Evolutionary conservation across 2,329 filamentous ascomycete genomes (phyloP).

Genomic region (Decorospora gaudefroyi): DNA sequence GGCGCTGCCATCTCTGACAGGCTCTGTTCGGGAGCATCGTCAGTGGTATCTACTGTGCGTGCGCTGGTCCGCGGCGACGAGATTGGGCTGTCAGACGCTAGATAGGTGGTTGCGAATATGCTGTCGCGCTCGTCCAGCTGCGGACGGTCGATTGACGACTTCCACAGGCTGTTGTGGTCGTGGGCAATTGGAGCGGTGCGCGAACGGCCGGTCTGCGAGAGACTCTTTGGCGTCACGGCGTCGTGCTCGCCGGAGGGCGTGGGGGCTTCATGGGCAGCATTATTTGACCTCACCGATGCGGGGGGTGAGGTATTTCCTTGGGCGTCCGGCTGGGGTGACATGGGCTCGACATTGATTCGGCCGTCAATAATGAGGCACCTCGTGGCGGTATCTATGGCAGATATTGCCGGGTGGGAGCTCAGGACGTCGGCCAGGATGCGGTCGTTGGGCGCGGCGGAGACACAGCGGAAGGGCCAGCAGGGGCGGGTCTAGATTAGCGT

Average conservation of each 20-base stretch:
- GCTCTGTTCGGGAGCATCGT: slow-evolving; percentile 38
- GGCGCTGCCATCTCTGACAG: slow-evolving; percentile 39
- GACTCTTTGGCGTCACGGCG: slow-evolving; percentile 39
- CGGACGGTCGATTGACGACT: slow-evolving; percentile 49
- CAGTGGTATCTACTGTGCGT: slow-evolving; percentile 19
- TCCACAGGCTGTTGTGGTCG: slow-evolving; percentile 43
- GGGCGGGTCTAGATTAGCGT: slow-evolving; percentile 21
- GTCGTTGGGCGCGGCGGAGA: slow-evolving; percentile 28
- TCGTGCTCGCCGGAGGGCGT: slow-evolving; percentile 22
- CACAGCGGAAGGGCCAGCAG: slow-evolving; percentile 28
- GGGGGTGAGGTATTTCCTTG: slow-evolving; percentile 48
- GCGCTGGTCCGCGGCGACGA: slow-evolving; percentile 44
- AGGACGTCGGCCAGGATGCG: slow-evolving; percentile 26
- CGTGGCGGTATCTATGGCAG: slow-evolving; percentile 44
- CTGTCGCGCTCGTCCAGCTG: slow-evolving; percentile 65
- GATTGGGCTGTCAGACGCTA: slow-evolving; percentile 56
- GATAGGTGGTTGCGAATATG: slow-evolving; percentile 67
- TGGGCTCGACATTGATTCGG: slow-evolving; percentile 52
- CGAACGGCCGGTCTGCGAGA: slow-evolving; percentile 47
- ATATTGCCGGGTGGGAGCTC: slow-evolving; percentile 35
- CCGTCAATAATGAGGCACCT: slow-evolving; percentile 33
- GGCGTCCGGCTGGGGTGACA: slow-evolving; percentile 48
- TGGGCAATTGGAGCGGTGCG: slow-evolving; percentile 45
- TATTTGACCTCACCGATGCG: slow-evolving; percentile 49
- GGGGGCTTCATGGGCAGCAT: slow-evolving; percentile 30